Conservation (phyloP, 2,329 filamentous ascomycete species). For the Diaporthe capsici region DNA sequence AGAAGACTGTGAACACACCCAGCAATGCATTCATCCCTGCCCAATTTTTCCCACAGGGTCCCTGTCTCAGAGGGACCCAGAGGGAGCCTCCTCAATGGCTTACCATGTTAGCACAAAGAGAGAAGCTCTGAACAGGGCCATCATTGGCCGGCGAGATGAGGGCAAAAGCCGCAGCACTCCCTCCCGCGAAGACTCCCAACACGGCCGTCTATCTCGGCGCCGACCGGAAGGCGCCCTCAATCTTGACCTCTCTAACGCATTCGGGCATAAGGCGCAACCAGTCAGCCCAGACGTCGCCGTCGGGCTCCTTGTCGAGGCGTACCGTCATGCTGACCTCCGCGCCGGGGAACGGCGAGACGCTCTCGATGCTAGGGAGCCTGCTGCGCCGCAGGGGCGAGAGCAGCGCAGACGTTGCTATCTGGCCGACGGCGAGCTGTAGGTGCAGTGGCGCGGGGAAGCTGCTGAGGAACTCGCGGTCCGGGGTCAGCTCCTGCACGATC, state of each 20-base stretch:
- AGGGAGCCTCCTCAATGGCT: no score
- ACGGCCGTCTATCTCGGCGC: not conserved
- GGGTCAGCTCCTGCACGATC: conserved; percentile 64
- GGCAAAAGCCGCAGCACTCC: not conserved
- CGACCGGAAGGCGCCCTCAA: conserved; percentile 61
- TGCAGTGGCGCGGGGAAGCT: conserved; percentile 69
- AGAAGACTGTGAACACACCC: not conserved
- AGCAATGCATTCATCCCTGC: not conserved
- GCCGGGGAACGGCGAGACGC: conserved; percentile 44
- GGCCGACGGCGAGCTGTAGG: conserved; percentile 68
- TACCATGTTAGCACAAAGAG: not conserved
- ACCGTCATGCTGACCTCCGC: conserved; percentile 66
- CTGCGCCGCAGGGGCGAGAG: conserved; percentile 61
- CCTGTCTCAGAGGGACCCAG: not conserved
- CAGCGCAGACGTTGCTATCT: conserved; percentile 69
- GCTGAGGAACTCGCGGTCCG: conserved; percentile 62
- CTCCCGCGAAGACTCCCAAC: no score
- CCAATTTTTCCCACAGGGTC: not conserved
- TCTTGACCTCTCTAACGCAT: conserved; percentile 67
- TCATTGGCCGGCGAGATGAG: not conserved
- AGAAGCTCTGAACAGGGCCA: not conserved
- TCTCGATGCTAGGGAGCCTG: conserved; percentile 48
- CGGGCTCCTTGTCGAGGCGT: conserved; percentile 65
- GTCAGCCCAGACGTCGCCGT: conserved; percentile 69
- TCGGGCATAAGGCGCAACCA: conserved; percentile 72